Evolutionary conservation across 2,329 filamentous ascomycete genomes (phyloP), one percentile per base, ranked within the genome.

Genomic region (Mycogone perniciosa): DNA sequence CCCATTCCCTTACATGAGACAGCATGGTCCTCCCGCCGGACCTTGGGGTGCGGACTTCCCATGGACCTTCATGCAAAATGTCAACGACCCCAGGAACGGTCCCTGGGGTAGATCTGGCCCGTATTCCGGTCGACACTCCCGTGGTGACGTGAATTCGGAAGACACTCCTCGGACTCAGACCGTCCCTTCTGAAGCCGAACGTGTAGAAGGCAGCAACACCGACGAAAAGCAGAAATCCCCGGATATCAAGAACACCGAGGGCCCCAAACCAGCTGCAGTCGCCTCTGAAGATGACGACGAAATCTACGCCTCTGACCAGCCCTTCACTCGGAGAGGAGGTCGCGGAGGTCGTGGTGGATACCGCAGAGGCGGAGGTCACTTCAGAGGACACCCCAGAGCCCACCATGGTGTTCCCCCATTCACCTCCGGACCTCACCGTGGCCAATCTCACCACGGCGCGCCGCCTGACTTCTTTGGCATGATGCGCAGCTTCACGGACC

Each of bases 401-500:
- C 59, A 48, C 44, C 64, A 59, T 50, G 62, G 60, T 44, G 56
- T 58, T 43, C 59, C 20, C 50, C 63, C 20, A 2, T 20, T 20
- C 20, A 20, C 20, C 20, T 20, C 20, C 20, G 20, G 20, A 20
- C 20, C 20, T 2, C 8, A 31, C 42, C 42, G 42, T 11, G 6
- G 6, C 10, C 35, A n/a, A 3, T 38, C 35, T n/a, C 7, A n/a
- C 40, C 7, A 4, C 10, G 27, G 41, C 41, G 29, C 5, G n/a
- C 3, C 56, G 54, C 70, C 71, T 57, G 71, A 74, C 58, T 64
- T 75, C 46, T 56, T 63, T 27, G 63, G 62, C 33, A 55, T 74
- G 56, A 67, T 76, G 62, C 62, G 66, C 31, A 64, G 69, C 30
- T 60, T 75, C 52, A 64, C 67, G 4, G 57, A 57, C 52, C 71